A percentile compares a stretch with the other conserved stretches of the same genome.
phyloP scores from a whole-genome alignment of 148 eudicot genomes.

The Euryodendron excelsum region DNA sequence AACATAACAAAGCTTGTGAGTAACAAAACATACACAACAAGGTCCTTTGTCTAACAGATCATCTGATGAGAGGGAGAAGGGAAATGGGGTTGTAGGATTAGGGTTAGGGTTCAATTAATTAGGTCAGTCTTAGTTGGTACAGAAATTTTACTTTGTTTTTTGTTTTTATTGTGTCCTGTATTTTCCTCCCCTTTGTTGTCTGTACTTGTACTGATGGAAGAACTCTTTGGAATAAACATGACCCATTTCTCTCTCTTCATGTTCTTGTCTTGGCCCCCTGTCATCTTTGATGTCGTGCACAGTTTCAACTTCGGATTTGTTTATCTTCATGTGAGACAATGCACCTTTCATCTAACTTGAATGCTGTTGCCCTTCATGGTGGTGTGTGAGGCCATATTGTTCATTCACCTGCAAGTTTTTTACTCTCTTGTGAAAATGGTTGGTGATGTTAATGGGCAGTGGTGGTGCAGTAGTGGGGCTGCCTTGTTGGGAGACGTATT shows the following conservation, averaged over 20 bases:
- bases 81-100: conserved; percentile 1
- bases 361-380: too few species aligned
- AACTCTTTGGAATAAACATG: conserved; percentile 20
- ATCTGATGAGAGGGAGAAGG: conserved; percentile 1
- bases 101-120: conserved; percentile 2
- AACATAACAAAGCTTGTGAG: conserved; percentile 29
- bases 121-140: conserved; percentile 18
- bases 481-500: too few species aligned
- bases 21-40: conserved; percentile 29
- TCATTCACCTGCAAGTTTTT: not conserved
- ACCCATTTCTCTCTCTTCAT: conserved; percentile 6
- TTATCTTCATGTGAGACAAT: too few species aligned
- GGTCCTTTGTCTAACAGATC: conserved; percentile 35
- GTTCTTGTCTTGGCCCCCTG: not conserved
- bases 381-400: too few species aligned
- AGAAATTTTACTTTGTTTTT: not conserved
- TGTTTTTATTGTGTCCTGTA: conserved; percentile 6
- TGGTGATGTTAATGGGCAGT: not conserved
- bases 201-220: conserved; percentile 25
- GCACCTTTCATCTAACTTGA: too few species aligned
- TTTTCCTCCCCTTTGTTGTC: conserved; percentile 18
- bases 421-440: not conserved
- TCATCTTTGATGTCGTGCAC: not conserved
- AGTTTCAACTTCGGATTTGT: too few species aligned
- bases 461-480: too few species aligned